phyloP scores from a whole-genome alignment of 2,329 filamentous ascomycete genomes.

The Diaporthe batatas region DNA sequence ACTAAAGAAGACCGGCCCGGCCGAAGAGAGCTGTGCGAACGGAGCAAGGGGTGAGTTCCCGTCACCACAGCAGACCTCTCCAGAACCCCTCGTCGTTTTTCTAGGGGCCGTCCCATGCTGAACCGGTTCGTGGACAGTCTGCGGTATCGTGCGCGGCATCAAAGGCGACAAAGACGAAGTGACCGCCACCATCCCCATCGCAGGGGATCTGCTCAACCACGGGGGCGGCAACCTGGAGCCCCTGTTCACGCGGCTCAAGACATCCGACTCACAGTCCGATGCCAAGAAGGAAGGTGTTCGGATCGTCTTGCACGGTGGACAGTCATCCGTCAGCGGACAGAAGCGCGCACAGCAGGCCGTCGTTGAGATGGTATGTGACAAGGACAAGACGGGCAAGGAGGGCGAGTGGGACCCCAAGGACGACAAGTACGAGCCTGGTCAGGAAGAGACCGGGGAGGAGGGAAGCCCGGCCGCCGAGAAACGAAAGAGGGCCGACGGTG shows the following conservation, averaged over 20 bases:
- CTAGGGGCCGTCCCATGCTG: neutral
- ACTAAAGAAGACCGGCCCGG: conserved; percentile 70
- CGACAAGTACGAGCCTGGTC: conserved; percentile 62
- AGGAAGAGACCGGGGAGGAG: conserved; percentile 36
- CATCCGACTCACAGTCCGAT: conserved; percentile 74
- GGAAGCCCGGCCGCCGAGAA: conserved; percentile 39
- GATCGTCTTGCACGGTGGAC: conserved; percentile 75
- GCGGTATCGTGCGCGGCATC: conserved; percentile 76
- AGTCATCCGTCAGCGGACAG: conserved; percentile 66
- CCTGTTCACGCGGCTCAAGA: conserved; percentile 74
- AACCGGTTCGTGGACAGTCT: conserved; percentile 67
- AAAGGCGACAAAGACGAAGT: conserved; percentile 64
- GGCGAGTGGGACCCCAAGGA: conserved; percentile 69
- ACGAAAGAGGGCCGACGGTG: conserved; percentile 45
- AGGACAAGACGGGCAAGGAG: conserved; percentile 79
- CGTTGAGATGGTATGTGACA: conserved; percentile 88
- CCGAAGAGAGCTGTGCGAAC: conserved; percentile 74
- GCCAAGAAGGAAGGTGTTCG: conserved; percentile 78
- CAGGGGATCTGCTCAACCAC: conserved; percentile 74
- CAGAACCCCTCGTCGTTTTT: neutral
- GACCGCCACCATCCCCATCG: conserved; percentile 76
- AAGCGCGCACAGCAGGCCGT: conserved; percentile 78
- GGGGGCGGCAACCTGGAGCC: conserved; percentile 74
- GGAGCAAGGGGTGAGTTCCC: conserved; percentile 73
- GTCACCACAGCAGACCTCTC: neutral